Percentiles rank a stretch among this genome's conserved stretches.
phyloP scores from a whole-genome alignment of 75 land plant species.

The Sequoiadendron giganteum region DNA sequence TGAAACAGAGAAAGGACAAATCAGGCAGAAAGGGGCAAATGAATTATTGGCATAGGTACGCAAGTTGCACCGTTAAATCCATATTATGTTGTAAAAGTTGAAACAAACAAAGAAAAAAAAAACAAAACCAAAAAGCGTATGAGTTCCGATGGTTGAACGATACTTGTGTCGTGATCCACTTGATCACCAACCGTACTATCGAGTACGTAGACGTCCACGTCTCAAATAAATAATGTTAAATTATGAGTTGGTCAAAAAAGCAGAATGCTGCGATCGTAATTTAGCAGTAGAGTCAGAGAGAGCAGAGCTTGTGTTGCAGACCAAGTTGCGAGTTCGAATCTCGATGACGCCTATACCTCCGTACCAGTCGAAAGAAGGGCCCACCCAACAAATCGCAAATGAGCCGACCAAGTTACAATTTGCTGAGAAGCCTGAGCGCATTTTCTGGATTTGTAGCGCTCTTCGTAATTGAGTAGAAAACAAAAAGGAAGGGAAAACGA shows the following conservation, averaged over 20 bases:
- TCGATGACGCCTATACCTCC: not conserved
- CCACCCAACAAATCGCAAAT: not conserved
- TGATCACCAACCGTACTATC: no score
- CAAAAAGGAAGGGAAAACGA: not conserved
- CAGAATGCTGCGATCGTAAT: not conserved
- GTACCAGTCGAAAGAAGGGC: not conserved
- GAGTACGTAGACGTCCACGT: no score
- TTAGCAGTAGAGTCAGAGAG: not conserved
- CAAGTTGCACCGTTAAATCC: no score
- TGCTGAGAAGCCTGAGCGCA: not conserved
- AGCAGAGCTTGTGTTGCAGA: not conserved
- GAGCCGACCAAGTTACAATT: not conserved
- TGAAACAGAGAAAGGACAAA: no score
- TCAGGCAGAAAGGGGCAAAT: no score
- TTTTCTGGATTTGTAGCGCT: not conserved
- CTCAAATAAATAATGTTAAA: not conserved
- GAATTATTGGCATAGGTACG: no score
- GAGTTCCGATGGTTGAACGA: no score
- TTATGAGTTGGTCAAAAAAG: not conserved
- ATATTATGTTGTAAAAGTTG: no score
- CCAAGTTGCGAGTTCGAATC: slow-evolving; percentile 10
- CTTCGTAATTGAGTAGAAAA: not conserved
- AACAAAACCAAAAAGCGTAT: no score
- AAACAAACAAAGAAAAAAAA: no score
- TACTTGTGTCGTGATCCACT: no score